Conservation (phyloP, 2,329 filamentous ascomycete genomes). For the Hyphodiscus sp. region DNA sequence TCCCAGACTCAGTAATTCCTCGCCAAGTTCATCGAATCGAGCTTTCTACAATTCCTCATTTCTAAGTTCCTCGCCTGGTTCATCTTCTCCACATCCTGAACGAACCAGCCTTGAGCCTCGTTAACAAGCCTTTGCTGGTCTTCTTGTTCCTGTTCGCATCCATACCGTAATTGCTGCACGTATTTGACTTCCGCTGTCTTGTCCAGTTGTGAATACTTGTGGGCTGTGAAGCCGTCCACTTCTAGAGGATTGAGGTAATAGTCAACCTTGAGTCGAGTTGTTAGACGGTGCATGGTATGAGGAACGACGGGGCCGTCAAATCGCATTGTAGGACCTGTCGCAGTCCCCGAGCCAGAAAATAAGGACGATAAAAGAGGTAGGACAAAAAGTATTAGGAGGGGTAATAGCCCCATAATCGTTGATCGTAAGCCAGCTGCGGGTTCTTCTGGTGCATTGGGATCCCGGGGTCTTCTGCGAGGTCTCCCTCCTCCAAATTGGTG, state of each 20-base stretch:
- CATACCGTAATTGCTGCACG: conserved; percentile 56
- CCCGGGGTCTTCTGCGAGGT: conserved; percentile 69
- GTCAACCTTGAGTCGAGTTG: conserved; percentile 62
- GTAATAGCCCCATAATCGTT: conserved; percentile 69
- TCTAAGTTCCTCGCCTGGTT: conserved; percentile 42
- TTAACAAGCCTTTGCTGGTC: conserved; percentile 49
- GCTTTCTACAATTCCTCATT: conserved; percentile 50
- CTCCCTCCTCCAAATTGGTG: conserved; percentile 86
- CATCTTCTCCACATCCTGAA: conserved; percentile 56
- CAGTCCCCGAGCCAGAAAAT: conserved; percentile 51
- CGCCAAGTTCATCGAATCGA: conserved; percentile 42
- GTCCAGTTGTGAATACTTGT: conserved; percentile 71
- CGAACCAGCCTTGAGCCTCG: conserved; percentile 66
- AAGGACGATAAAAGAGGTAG: conserved; percentile 77
- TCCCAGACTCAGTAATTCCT: conserved; percentile 2
- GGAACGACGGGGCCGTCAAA: conserved; percentile 68
- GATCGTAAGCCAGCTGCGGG: conserved; percentile 42
- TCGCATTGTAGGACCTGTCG: conserved; percentile 62
- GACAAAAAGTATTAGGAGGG: conserved; percentile 83
- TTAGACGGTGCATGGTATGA: conserved; percentile 67
- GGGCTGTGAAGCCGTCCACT: conserved; percentile 59
- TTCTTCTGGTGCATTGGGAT: conserved; percentile 47
- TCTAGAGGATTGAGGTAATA: conserved; percentile 84
- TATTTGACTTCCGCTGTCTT: conserved; percentile 68
- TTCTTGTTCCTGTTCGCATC: conserved; percentile 69